A percentile compares a stretch with the other conserved stretches of the same genome.
phyloP scores from a whole-genome alignment of 2,329 filamentous ascomycete species.

The Nemania serpens region DNA sequence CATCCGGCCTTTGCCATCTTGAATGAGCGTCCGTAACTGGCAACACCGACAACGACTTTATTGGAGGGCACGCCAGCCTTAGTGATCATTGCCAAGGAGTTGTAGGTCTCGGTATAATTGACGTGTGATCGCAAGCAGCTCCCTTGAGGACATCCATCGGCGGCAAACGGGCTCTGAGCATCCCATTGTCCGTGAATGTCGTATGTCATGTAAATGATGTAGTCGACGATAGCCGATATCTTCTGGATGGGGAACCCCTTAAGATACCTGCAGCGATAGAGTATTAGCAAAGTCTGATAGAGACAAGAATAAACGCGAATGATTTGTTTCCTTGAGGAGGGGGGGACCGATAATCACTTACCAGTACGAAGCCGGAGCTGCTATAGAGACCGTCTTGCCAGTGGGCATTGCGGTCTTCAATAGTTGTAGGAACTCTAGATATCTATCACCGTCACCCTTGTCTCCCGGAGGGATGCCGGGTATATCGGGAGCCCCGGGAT shows the following conservation, averaged over 20 bases:
- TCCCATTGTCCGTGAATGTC: background rate
- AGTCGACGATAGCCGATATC: background rate
- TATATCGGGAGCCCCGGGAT: background rate
- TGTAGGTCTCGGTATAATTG: no score
- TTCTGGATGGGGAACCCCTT: background rate
- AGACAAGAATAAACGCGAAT: no score
- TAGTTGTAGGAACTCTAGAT: background rate
- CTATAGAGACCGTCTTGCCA: background rate
- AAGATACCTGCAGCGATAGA: background rate
- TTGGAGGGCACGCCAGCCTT: slow-evolving; percentile 4
- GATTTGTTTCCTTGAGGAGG: no score
- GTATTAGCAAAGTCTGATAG: no score
- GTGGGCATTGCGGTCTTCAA: background rate
- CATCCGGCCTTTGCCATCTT: slow-evolving; percentile 29
- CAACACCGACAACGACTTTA: background rate
- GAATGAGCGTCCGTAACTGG: slow-evolving; percentile 21
- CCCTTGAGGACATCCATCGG: background rate
- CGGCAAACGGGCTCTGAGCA: background rate
- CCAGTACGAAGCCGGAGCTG: background rate
- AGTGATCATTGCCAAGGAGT: background rate
- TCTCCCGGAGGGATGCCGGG: background rate
- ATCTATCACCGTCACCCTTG: background rate
- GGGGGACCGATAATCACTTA: no score
- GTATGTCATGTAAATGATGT: background rate
- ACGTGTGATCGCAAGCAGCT: background rate